Base-by-base conservation (phyloP, 305 asterid genomes). In the Striga hermonthica region DNA sequence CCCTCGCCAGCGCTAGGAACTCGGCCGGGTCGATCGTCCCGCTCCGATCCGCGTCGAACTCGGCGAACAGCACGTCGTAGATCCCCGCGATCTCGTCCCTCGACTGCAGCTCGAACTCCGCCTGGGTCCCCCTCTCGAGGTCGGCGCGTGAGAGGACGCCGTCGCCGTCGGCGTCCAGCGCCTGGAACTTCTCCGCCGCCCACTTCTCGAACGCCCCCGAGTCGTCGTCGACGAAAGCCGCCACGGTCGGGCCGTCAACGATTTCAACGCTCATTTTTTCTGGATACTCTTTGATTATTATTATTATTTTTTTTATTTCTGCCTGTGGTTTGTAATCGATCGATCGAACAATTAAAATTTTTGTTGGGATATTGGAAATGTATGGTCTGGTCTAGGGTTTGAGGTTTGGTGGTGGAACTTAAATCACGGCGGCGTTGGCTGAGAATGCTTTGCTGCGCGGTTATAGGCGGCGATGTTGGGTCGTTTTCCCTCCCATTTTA, bases 111-210 rank as follows among this genome's bases (percentile, higher is more conserved):
- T 90, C 97, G 62, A 57, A 80, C 41, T 83, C 90, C 57, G 7
- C 34, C 86, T 88, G 16, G 12, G 22, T 54, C 31, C 95, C 72
- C 60, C 72, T 67, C 70, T 82, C 74, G 31, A 90, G 72, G 34
- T 81, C 83, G 7, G 79, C 81, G 8, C 87, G 84, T 4, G 94
- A 85, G 9, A 90, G 65, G 15, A 74, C 83, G 4, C 91, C 95
- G 3, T 83, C 76, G 0, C 79, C 76, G 41, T 87, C 80, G 56
- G 56, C 34, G 56, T 50, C 56, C 0, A 50, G 56, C 56, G 56
- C 56, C 31, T 15, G 56, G 56, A 50, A 50, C 56, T 50, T 50
- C 31, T 50, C 56, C 4, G 31, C 3, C 56, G 56, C 8, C 56
- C 56, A 50, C 7, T 50, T 50, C 56, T 50, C 56, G 56, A 50